Evolutionary conservation across 352 stramenopile genomes (phyloP), one percentile per base, ranked within the genome.

Genomic region (Pythium scleroteichum): DNA sequence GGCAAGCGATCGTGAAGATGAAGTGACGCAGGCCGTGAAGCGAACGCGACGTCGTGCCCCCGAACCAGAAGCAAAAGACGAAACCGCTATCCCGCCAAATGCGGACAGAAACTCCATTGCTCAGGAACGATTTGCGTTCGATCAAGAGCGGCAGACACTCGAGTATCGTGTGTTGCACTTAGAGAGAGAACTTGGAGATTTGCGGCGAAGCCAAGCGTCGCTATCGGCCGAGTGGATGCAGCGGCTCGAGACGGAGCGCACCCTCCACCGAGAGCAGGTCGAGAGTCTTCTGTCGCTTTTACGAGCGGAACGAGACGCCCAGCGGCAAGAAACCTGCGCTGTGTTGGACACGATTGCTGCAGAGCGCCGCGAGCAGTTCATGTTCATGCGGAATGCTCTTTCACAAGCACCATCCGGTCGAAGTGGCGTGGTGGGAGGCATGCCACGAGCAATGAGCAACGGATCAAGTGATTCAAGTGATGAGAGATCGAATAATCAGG

Each of bases 271-370:
- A 12, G 10, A 42, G 9, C 41, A 61, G 29, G 2, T 61, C 2
- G 53, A 42, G 17, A 52, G 3, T 27, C 10, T 47, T 14, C 19
- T 61, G 40, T 17, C 24, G 3, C 23, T 61, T 10, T 41, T 53
- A 17, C 29, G 51, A 17, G n/a, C 41, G 13, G 53, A 61, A 38
- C 41, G 53, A 53, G 24, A 52, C 7, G 53, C 53, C 19, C 53
- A 61, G n/a, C 41, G 53, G 2, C 10, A 45, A 8, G 40, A 61
- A 27, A 44, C 29, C 19, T 5, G n/a, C 2, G 53, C 53, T 6
- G 32, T 53, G 41, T 29, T 61, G 4, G 27, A 53, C 19, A 16
- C 53, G 5, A 45, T 52, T 10, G 53, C 53, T 14, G 53, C 53
- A 29, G 53, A 60, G 23, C 40, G 53, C 7, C 41, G 53, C 1